phyloP scores from a whole-genome alignment of 805 yeast genomes.

The Isabelozyma gotoi region DNA sequence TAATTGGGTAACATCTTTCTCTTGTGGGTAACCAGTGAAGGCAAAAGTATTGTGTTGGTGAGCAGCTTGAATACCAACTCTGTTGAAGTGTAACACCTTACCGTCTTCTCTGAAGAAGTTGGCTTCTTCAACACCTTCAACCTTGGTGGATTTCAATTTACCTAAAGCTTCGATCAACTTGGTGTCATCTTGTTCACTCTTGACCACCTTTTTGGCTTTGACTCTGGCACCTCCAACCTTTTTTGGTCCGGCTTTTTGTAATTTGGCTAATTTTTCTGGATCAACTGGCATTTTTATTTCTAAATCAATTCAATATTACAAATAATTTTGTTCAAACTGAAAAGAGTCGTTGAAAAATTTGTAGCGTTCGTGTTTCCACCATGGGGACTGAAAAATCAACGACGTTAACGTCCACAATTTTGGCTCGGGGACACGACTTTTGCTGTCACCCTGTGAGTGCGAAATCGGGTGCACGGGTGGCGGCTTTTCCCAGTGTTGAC shows the following conservation, averaged over 20 bases:
- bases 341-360: background rate
- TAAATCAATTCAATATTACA: conserved; percentile 2
- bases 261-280: conserved; percentile 91
- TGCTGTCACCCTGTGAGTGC: background rate
- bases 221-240: conserved; percentile 87
- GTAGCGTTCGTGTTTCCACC: background rate
- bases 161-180: conserved; percentile 86
- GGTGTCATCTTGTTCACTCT: conserved; percentile 82
- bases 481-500: too few relatives aligned
- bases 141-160: conserved; percentile 84
- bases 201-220: conserved; percentile 76
- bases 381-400: too few relatives aligned
- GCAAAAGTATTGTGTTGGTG: conserved; percentile 89
- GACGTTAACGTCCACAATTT: background rate
- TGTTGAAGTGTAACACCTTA: conserved; percentile 90
- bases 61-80: conserved; percentile 95
- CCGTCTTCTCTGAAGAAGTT: conserved; percentile 98
- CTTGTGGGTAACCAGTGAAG: conserved; percentile 92
- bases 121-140: conserved; percentile 93
- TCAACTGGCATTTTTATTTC: conserved; percentile 70
- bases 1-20: conserved; percentile 87
- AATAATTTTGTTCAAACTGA: background rate
- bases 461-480: background rate
- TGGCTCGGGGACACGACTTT: background rate
- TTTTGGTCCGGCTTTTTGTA: conserved; percentile 79